Conservation (phyloP, 345 rosid species). For the Gynandropsis gynandra region DNA sequence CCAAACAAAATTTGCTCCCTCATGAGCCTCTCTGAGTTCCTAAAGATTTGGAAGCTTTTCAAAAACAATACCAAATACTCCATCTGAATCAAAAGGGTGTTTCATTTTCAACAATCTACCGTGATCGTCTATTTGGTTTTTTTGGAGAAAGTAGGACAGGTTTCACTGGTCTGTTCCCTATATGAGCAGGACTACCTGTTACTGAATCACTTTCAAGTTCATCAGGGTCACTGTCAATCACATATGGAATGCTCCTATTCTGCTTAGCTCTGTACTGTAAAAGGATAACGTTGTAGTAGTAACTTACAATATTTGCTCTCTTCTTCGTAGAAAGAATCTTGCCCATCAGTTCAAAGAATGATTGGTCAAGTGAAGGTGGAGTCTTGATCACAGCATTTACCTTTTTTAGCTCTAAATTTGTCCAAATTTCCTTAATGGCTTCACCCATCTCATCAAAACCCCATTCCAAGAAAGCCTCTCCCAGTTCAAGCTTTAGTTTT, state of each 20-base stretch:
- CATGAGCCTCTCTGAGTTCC: background rate
- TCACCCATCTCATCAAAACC: constrained; percentile 72
- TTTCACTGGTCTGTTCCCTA: constrained; percentile 31
- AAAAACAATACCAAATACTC: background rate
- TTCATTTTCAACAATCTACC: background rate
- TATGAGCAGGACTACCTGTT: constrained; percentile 22
- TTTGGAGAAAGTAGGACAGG: constrained; percentile 45
- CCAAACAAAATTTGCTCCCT: background rate
- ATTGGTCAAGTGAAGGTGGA: constrained; percentile 30
- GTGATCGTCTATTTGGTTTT: constrained; percentile 34
- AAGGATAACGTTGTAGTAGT: constrained; percentile 69
- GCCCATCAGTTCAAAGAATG: constrained; percentile 44
- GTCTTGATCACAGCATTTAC: constrained; percentile 39
- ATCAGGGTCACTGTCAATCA: constrained; percentile 63
- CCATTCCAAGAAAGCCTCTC: constrained; percentile 55
- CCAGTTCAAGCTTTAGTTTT: constrained; percentile 58
- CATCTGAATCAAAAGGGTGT: constrained; percentile 11
- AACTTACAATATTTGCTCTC: constrained; percentile 56
- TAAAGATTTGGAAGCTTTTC: background rate
- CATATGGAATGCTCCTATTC: constrained; percentile 43
- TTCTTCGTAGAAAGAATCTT: constrained; percentile 39
- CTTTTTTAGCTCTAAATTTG: constrained; percentile 41
- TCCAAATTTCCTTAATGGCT: constrained; percentile 48
- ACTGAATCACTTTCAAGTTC: constrained; percentile 27
- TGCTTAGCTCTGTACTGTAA: constrained; percentile 69